Conservation (phyloP, 352 stramenopile species). For the Phytopythium helicoides region DNA sequence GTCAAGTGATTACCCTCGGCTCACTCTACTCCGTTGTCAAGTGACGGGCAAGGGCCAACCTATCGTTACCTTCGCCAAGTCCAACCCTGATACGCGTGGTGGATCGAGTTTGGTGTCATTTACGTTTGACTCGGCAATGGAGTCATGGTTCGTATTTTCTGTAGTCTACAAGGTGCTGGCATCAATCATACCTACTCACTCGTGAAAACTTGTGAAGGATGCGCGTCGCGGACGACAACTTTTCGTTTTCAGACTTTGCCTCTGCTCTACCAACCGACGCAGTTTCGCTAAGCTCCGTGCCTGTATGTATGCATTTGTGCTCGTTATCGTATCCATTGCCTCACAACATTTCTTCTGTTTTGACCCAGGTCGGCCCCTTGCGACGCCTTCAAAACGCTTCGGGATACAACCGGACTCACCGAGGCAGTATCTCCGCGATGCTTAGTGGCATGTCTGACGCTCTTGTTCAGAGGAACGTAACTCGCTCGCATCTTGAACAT, state of each 20-base stretch:
- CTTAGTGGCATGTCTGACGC: constrained; percentile 68
- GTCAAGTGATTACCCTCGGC: constrained; percentile 21
- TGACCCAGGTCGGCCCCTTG: constrained; percentile 60
- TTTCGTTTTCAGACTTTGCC: constrained; percentile 84
- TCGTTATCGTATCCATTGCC: background rate
- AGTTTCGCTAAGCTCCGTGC: constrained; percentile 57
- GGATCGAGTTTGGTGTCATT: constrained; percentile 71
- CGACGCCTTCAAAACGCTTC: constrained; percentile 82
- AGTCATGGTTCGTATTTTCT: constrained; percentile 47
- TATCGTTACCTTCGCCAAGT: constrained; percentile 82
- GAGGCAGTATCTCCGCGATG: constrained; percentile 66
- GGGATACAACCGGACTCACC: constrained; percentile 65
- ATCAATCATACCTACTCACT: background rate
- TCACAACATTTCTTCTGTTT: background rate
- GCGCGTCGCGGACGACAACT: constrained; percentile 81
- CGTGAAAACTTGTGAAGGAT: too few relatives aligned
- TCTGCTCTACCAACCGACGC: constrained; percentile 71
- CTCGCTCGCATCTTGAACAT: constrained; percentile 80
- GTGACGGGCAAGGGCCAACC: constrained; percentile 69
- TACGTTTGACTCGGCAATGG: constrained; percentile 73
- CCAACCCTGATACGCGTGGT: constrained; percentile 41
- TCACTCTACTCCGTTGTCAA: constrained; percentile 72
- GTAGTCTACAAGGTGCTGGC: background rate
- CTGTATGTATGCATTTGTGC: constrained; percentile 11
- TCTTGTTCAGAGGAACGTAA: constrained; percentile 77